Percentiles rank a stretch among this genome's conserved stretches.
Evolutionary conservation across 2,329 filamentous ascomycete genomes (phyloP).

Genomic region (Botrytis galanthina): DNA sequence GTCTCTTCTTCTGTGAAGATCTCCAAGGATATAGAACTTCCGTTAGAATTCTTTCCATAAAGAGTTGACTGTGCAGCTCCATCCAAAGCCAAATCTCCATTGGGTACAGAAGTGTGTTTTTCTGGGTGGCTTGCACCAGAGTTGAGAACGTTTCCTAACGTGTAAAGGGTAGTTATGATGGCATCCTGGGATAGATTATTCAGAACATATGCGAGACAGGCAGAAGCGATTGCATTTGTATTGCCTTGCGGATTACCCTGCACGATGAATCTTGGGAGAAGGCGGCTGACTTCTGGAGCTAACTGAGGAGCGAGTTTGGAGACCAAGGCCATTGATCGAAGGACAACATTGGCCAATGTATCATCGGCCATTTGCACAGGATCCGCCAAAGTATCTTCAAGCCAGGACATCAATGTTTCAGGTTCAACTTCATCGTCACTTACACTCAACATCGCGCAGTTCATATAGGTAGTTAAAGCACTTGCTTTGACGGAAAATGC

Average conservation of each 20-base stretch:
- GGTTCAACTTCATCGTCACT: constrained; percentile 79
- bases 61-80: constrained; percentile 47
- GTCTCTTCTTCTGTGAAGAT: constrained; percentile 76
- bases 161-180: constrained; percentile 92
- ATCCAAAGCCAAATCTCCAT: constrained; percentile 53
- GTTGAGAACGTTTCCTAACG: constrained; percentile 91
- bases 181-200: constrained; percentile 85
- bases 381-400: constrained; percentile 79
- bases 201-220: constrained; percentile 77
- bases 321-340: constrained; percentile 79
- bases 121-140: constrained; percentile 56
- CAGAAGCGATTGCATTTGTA: constrained; percentile 75
- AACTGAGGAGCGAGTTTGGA: constrained; percentile 71
- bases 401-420: constrained; percentile 77
- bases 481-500: constrained; percentile 83
- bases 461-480: constrained; percentile 78
- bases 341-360: constrained; percentile 70
- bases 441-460: constrained; percentile 67
- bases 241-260: constrained; percentile 70
- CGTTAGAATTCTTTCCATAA: constrained; percentile 60
- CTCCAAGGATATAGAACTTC: constrained; percentile 77
- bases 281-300: constrained; percentile 72
- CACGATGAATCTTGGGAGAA: constrained; percentile 83
- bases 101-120: constrained; percentile 43
- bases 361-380: constrained; percentile 78